Percentiles rank a stretch among this genome's conserved stretches.
Conservation (phyloP, 192 early-diverging fungal genomes). For the Entophlyctis luteolus region DNA sequence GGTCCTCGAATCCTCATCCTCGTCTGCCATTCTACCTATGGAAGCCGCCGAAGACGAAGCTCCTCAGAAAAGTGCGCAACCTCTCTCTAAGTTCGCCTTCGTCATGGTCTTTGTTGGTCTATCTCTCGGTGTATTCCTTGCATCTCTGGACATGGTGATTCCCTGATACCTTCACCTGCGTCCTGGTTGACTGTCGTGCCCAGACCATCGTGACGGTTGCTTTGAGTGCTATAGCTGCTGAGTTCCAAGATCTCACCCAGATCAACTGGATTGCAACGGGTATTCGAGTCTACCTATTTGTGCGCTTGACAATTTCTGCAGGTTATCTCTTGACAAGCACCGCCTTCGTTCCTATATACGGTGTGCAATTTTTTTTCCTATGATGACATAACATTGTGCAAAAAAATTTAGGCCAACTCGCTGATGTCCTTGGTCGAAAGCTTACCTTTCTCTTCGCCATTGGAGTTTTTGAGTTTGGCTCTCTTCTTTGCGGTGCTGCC, state of each 20-base stretch:
- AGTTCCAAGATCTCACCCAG: constrained; percentile 30
- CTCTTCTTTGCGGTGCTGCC: constrained; percentile 72
- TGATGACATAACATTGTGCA: not conserved
- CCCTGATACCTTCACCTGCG: not conserved
- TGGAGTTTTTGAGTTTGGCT: constrained; percentile 70
- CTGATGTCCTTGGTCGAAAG: constrained; percentile 90
- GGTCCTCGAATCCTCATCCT: no score
- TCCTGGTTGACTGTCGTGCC: not conserved
- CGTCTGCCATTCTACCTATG: no score
- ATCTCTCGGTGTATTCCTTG: constrained; percentile 50
- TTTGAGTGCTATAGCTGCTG: constrained; percentile 30
- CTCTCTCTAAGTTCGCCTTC: not conserved
- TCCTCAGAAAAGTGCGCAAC: not conserved
- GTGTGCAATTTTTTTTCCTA: not conserved
- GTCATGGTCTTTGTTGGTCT: constrained; percentile 5
- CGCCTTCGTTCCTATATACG: constrained; percentile 70
- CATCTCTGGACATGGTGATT: constrained; percentile 53
- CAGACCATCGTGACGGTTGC: constrained; percentile 44
- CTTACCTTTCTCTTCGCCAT: constrained; percentile 65
- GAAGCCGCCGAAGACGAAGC: not conserved
- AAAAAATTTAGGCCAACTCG: constrained; percentile 60
- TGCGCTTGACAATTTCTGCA: no score
- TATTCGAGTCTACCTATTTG: no score
- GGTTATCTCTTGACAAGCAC: constrained; percentile 36
- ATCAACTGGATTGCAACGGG: constrained; percentile 41